These are phyloP conservation scores for Sanguinoderma infundibulare DNA, from an alignment of 1,284 basidiomycete species.

Conservation along the genomic window DNA sequence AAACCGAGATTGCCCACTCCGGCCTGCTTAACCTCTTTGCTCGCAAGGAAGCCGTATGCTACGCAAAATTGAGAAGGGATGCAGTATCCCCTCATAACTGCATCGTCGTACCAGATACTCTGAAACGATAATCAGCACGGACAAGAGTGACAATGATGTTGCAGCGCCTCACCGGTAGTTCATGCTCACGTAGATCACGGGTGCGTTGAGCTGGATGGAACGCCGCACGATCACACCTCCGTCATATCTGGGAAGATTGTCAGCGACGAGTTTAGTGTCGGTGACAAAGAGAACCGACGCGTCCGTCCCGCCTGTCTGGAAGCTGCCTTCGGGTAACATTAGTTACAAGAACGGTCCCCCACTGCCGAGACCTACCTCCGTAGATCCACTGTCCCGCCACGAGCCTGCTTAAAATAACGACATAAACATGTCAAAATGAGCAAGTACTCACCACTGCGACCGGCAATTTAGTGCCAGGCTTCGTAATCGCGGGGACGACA, in stretches of 20 bases:
- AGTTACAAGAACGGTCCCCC: neutral
- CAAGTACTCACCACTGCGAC: constrained; percentile 15
- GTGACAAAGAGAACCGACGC: neutral
- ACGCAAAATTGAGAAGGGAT: neutral
- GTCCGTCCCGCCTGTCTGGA: constrained; percentile 29
- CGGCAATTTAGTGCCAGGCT: constrained; percentile 18
- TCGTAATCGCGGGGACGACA: constrained; percentile 17
- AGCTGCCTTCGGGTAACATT: constrained; percentile 28
- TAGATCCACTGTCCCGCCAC: constrained; percentile 57
- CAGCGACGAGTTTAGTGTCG: neutral
- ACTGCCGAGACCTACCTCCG: constrained; percentile 43
- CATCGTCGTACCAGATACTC: constrained; percentile 5
- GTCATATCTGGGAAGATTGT: constrained; percentile 22
- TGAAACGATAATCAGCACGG: constrained; percentile 1
- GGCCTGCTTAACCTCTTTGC: constrained; percentile 52
- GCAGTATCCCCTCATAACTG: neutral
- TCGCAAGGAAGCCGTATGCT: constrained; percentile 22
- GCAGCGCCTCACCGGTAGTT: constrained; percentile 19
- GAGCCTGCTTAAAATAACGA: neutral
- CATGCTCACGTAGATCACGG: constrained; percentile 26
- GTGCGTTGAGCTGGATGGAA: constrained; percentile 40
- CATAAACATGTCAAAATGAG: neutral
- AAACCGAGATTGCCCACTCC: constrained; percentile 59
- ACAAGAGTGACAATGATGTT: neutral
- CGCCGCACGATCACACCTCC: constrained; percentile 37